A percentile compares a stretch with the other conserved stretches of the same genome.
These are phyloP conservation scores for Coemansia sp. DNA, from an alignment of 192 early-diverging fungal genomes.

Conservation along the genomic window DNA sequence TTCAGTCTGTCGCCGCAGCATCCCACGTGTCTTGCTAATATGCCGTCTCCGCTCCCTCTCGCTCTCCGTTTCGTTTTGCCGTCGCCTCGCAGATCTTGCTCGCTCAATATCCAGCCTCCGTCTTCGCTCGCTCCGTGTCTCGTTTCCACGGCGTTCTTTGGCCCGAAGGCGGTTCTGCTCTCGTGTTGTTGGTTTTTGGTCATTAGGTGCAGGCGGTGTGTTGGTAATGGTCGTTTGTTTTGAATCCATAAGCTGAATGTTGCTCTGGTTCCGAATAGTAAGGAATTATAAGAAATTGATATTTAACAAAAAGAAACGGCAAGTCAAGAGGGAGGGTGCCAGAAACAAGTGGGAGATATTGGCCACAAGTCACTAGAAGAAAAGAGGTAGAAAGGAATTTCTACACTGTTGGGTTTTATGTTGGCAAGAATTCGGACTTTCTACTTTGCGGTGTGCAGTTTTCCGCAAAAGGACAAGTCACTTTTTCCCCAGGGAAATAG, in stretches of 20 bases:
- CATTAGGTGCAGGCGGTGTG: too few species aligned
- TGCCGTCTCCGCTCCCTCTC: conserved; percentile 21
- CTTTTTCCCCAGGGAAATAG: too few species aligned
- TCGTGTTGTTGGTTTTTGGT: not conserved
- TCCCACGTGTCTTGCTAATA: conserved; percentile 23
- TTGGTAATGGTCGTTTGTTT: too few species aligned
- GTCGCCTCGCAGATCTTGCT: conserved; percentile 14
- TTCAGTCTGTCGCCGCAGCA: conserved; percentile 26
- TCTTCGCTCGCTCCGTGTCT: conserved; percentile 19
- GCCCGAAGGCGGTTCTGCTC: conserved; percentile 30
- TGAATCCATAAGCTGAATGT: too few species aligned
- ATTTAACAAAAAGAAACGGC: not conserved
- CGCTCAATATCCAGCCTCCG: conserved; percentile 31
- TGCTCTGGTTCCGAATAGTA: too few species aligned
- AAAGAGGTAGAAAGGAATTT: not conserved
- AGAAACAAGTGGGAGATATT: too few species aligned
- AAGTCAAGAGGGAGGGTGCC: not conserved
- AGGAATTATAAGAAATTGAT: too few species aligned
- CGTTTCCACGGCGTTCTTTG: conserved; percentile 19
- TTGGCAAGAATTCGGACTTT: too few species aligned
- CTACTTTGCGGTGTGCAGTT: too few species aligned
- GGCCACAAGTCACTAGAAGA: not conserved
- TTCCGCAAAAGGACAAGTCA: too few species aligned
- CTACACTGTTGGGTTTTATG: too few species aligned
- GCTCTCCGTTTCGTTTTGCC: conserved; percentile 18